Conservation (phyloP, 2,329 filamentous ascomycete species). For the Reticulascus tulasneorum region DNA sequence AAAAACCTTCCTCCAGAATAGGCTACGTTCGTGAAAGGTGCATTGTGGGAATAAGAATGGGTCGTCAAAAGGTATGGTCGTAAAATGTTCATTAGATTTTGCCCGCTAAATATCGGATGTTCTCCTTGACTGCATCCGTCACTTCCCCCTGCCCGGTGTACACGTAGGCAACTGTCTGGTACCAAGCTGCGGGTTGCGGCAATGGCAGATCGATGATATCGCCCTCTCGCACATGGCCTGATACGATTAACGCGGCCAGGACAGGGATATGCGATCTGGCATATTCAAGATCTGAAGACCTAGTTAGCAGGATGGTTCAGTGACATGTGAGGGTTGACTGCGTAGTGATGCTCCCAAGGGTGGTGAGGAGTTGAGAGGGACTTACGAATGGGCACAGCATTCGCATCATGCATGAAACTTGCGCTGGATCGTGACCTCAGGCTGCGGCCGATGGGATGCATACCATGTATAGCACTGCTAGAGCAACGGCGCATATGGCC, state of each 20-base stretch:
- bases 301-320: no score
- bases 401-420: slow-evolving; percentile 22
- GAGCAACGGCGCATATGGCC: no score
- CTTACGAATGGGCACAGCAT: slow-evolving; percentile 44
- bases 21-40: slow-evolving; percentile 4
- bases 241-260: slow-evolving; percentile 51
- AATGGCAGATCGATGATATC: slow-evolving; percentile 56
- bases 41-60: slow-evolving; percentile 2
- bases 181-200: slow-evolving; percentile 53
- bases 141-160: slow-evolving; percentile 48
- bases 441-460: slow-evolving; percentile 14
- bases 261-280: slow-evolving; percentile 47
- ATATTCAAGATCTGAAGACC: slow-evolving; percentile 47
- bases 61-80: slow-evolving; percentile 2
- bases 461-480: slow-evolving; percentile 18
- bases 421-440: slow-evolving; percentile 7
- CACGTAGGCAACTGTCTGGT: slow-evolving; percentile 49
- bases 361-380: no score
- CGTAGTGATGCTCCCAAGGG: no score
- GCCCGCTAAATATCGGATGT: slow-evolving; percentile 53
- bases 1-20: background rate
- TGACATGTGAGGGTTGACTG: no score
- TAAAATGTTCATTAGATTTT: slow-evolving; percentile 27
- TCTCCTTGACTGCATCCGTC: slow-evolving; percentile 43
- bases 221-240: slow-evolving; percentile 45